Evolutionary conservation across 352 stramenopile species (phyloP), one percentile per base, ranked within the genome.

Genomic region (Peronosclerospora sorghi): DNA sequence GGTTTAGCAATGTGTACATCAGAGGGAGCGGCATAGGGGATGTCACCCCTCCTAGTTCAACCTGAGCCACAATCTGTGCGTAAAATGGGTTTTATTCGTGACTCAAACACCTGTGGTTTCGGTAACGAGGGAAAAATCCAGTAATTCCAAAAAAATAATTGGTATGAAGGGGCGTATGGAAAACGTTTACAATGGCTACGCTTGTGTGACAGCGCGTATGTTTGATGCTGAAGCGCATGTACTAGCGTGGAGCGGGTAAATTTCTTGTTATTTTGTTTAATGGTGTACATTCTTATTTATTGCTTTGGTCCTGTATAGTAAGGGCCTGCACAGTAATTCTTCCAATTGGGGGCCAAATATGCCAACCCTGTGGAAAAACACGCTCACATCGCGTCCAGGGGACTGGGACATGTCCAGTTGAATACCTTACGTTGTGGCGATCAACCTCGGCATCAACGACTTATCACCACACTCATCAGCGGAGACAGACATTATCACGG

Each of bases 91-190:
- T 88, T 87, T 51, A 84, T 91, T 48, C 76, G 80, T 27, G 80
- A 89, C 45, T 88, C 78, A 30, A 73, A 87, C 41, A 90, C 80
- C 17, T 87, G 77, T 46, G 80, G 71, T 4, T 87, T 89, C 29
- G 77, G 80, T n/a, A 92, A 92, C 35, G 80, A 92, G 49, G 77
- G 80, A 39, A 79, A 80, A n/a, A 32, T 61, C 64, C 18, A 80
- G 66, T 36, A 82, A 70, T 41, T 64, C 68, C 27, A 84, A 83
- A 41, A 83, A 73, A 26, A 54, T 86, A 24, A 90, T 92, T 34
- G 72, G 77, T 35, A 85, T 90, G 66, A 92, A 92, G 49, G 80
- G 77, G 5, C 77, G 77, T 19, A 89, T 88, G 75, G 77, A 90
- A 48, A 92, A 92, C 51, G 73, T 90, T 10, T 86, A 89, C 62